Percentiles rank a stretch among this genome's conserved stretches.
Conservation (phyloP, 108 stramenopile genomes). For the Fragilariopsis cylindrus region DNA sequence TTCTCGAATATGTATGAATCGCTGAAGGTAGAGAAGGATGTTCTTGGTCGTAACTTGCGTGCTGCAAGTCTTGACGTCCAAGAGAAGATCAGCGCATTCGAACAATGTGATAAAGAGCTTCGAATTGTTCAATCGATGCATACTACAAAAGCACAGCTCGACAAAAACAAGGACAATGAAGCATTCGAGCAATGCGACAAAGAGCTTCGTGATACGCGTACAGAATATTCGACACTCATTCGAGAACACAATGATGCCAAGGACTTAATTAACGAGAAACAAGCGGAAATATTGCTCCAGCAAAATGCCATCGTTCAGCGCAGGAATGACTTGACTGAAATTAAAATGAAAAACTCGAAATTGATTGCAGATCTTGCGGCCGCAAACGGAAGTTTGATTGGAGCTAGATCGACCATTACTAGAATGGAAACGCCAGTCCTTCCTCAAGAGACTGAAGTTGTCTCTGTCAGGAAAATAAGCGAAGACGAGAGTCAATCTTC, state of each 20-base stretch:
- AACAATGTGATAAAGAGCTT: conserved; percentile 5
- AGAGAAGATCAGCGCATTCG: background rate
- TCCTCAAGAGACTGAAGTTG: no score
- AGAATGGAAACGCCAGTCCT: no score
- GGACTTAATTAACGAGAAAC: background rate
- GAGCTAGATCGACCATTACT: no score
- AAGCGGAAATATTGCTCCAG: background rate
- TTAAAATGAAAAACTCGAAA: no score
- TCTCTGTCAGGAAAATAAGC: no score
- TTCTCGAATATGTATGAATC: conserved; percentile 5
- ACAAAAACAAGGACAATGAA: background rate
- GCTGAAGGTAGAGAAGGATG: conserved; percentile 12
- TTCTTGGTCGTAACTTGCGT: conserved; percentile 5
- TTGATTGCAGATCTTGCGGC: no score
- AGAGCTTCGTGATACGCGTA: background rate
- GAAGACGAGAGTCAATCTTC: background rate
- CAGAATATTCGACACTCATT: background rate
- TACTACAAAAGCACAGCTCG: background rate
- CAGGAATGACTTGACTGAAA: no score
- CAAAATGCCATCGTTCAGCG: background rate
- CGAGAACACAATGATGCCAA: background rate
- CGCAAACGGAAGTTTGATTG: no score
- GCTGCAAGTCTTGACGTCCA: background rate
- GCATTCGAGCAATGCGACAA: conserved; percentile 5
- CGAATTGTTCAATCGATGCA: no score